These are phyloP conservation scores for Epichloe sibirici DNA, from an alignment of 2,329 filamentous ascomycete genomes.

Conservation along the genomic window DNA sequence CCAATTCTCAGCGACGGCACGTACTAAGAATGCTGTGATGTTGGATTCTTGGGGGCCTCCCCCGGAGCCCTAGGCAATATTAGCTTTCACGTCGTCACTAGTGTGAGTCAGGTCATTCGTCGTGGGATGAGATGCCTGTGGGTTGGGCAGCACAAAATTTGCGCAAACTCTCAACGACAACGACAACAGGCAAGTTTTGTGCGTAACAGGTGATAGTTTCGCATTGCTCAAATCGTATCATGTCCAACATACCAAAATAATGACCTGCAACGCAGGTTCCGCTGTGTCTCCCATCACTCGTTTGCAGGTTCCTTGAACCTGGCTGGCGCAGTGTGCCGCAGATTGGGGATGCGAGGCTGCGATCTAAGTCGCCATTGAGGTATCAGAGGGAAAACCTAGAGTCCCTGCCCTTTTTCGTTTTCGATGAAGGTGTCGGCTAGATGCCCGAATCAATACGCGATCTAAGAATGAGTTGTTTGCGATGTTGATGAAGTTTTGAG, in stretches of 20 bases:
- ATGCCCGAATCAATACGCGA: not conserved
- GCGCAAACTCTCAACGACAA: no score
- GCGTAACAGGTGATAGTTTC: not conserved
- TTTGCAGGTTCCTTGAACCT: not conserved
- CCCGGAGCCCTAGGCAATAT: conserved; percentile 61
- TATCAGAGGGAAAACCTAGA: not conserved
- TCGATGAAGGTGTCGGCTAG: not conserved
- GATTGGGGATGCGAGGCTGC: not conserved
- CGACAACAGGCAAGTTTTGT: not conserved
- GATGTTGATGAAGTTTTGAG: not conserved
- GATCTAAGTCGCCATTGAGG: not conserved
- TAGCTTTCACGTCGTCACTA: not conserved
- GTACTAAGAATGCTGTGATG: conserved; percentile 78
- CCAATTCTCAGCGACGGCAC: conserved; percentile 71
- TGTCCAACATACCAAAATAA: conserved; percentile 45
- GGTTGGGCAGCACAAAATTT: not conserved
- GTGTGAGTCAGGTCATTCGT: not conserved
- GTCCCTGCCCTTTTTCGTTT: not conserved
- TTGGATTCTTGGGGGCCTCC: conserved; percentile 86
- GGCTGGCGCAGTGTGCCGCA: not conserved
- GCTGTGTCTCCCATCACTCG: conserved; percentile 15
- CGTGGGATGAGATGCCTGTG: not conserved
- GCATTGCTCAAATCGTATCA: not conserved
- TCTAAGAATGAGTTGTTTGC: not conserved
- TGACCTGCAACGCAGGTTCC: conserved; percentile 54